These are phyloP conservation scores for Aspergillus mulundensis DNA, from an alignment of 495 filamentous ascomycete species.

Conservation along the genomic window DNA sequence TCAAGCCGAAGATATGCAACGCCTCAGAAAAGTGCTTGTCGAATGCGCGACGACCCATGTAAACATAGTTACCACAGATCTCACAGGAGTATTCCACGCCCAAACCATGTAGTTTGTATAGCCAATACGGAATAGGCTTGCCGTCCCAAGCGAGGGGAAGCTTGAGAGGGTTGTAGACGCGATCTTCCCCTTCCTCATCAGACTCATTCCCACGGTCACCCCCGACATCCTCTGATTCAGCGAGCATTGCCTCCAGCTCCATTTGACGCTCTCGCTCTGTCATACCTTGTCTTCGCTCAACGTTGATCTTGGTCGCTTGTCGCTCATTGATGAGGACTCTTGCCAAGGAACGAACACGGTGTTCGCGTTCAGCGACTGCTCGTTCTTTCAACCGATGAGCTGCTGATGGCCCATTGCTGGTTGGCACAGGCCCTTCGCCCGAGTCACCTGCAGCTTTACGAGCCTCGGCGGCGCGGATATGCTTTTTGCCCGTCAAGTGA, in stretches of 20 bases:
- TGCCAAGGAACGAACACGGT: constrained; percentile 71
- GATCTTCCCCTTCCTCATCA: constrained; percentile 67
- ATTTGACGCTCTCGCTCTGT: constrained; percentile 90
- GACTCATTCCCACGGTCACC: constrained; percentile 54
- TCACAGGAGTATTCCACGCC: constrained; percentile 95
- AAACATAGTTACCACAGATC: constrained; percentile 95
- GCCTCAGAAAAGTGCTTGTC: constrained; percentile 98
- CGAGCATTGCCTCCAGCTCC: constrained; percentile 84
- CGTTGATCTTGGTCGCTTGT: constrained; percentile 82
- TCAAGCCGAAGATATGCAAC: constrained; percentile 85
- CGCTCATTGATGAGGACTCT: constrained; percentile 73
- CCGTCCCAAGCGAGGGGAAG: constrained; percentile 95
- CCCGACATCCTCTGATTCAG: constrained; percentile 46
- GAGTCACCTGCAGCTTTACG: constrained; percentile 41
- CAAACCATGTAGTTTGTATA: constrained; percentile 93
- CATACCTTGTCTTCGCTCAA: constrained; percentile 92
- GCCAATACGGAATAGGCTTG: constrained; percentile 97
- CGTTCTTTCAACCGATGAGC: constrained; percentile 73
- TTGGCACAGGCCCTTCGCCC: constrained; percentile 20
- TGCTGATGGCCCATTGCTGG: constrained; percentile 29
- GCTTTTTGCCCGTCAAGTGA: constrained; percentile 87
- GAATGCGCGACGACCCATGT: constrained; percentile 92
- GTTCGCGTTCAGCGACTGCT: constrained; percentile 85
- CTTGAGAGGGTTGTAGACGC: constrained; percentile 94
- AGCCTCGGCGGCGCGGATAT: constrained; percentile 73